These are phyloP conservation scores for Penicillium riverlandense DNA, from an alignment of 495 filamentous ascomycete species.

Conservation along the genomic window DNA sequence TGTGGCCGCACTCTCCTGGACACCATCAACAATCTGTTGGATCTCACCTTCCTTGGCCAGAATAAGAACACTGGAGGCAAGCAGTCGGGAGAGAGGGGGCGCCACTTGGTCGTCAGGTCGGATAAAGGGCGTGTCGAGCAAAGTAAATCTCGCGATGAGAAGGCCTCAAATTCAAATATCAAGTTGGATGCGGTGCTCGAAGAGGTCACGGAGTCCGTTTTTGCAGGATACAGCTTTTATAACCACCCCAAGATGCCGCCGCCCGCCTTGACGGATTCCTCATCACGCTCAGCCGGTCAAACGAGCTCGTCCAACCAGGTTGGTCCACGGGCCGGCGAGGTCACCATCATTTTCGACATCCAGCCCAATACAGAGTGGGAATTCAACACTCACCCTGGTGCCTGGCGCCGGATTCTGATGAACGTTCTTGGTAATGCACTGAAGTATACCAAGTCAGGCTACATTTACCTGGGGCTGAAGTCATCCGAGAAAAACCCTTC, in stretches of 20 bases:
- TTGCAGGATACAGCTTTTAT: conserved; percentile 40
- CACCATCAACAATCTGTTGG: conserved; percentile 60
- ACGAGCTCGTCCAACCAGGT: neutral
- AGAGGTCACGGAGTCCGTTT: conserved; percentile 53
- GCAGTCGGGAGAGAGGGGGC: neutral
- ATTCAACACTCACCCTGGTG: conserved; percentile 54
- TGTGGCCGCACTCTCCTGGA: conserved; percentile 62
- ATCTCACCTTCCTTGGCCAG: conserved; percentile 36
- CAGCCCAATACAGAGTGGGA: conserved; percentile 41
- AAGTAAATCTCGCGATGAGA: neutral
- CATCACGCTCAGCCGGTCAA: conserved; percentile 4
- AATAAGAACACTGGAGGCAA: conserved; percentile 4
- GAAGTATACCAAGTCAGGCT: conserved; percentile 37
- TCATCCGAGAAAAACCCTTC: neutral
- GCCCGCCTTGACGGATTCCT: conserved; percentile 9
- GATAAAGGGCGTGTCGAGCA: neutral
- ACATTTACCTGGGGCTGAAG: conserved; percentile 23
- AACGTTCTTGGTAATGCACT: conserved; percentile 66
- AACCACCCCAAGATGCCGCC: conserved; percentile 12
- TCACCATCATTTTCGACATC: conserved; percentile 52
- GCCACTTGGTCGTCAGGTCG: neutral
- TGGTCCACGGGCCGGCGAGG: conserved; percentile 6
- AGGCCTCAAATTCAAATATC: conserved; percentile 9
- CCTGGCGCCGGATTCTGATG: conserved; percentile 46
- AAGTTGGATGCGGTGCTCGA: conserved; percentile 45